Conservation (phyloP, 2,329 filamentous ascomycete genomes). For the Fusarium sp. region DNA sequence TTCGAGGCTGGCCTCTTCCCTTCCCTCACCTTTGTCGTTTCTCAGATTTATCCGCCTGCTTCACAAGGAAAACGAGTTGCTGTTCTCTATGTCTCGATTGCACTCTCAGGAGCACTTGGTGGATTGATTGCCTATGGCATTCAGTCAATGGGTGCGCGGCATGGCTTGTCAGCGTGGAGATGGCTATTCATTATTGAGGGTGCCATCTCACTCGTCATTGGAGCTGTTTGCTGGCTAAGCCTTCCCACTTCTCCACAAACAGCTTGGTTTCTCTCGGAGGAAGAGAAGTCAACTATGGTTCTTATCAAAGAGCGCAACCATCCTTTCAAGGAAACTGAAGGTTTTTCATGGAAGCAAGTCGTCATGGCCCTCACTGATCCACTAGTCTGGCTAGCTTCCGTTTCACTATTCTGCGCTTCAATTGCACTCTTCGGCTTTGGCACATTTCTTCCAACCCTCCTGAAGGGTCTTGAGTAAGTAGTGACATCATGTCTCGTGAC, state of each 20-base stretch:
- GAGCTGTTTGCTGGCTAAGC: conserved; percentile 53
- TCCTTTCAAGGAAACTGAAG: conserved; percentile 2
- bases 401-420: conserved; percentile 6
- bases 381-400: conserved; percentile 50
- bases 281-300: conserved; percentile 53
- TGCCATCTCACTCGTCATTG: conserved; percentile 49
- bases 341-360: conserved; percentile 44
- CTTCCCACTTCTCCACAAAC: conserved; percentile 60
- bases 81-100: conserved; percentile 49
- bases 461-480: conserved; percentile 51
- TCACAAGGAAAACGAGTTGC: conserved; percentile 49
- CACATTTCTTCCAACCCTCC: conserved; percentile 53
- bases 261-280: conserved; percentile 58
- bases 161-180: conserved; percentile 62
- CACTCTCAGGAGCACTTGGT: conserved; percentile 49
- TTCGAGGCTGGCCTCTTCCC: conserved; percentile 54
- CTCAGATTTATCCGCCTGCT: conserved; percentile 6
- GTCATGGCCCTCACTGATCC: conserved; percentile 40
- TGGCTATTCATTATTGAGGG: conserved; percentile 65
- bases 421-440: conserved; percentile 53
- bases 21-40: conserved; percentile 40
- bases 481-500: rapidly evolving
- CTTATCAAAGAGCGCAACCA: conserved; percentile 36
- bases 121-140: conserved; percentile 49
- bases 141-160: conserved; percentile 58